A percentile compares a stretch with the other conserved stretches of the same genome.
Evolutionary conservation across 108 stramenopile genomes (phyloP).

Genomic region (Fragilaria crotonensis): DNA sequence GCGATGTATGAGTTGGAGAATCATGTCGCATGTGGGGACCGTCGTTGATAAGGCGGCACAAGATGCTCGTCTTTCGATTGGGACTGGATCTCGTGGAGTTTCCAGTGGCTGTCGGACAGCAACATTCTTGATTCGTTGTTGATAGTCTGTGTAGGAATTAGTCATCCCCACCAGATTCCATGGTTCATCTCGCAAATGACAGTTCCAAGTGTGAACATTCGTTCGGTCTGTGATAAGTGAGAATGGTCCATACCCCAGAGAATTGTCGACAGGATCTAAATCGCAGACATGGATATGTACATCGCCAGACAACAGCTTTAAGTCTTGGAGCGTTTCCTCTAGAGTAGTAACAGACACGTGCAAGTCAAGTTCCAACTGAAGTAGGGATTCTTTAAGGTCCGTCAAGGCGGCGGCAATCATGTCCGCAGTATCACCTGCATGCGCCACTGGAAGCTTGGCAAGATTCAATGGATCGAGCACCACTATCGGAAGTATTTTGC

Average conservation of each 20-base stretch:
- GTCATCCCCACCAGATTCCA: conserved; percentile 17
- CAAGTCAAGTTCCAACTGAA: conserved; percentile 12
- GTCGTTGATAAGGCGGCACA: background rate
- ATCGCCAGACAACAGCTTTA: background rate
- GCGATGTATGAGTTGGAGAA: background rate
- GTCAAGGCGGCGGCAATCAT: conserved; percentile 14
- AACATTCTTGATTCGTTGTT: conserved; percentile 3
- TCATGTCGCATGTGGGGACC: background rate
- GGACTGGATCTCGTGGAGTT: background rate
- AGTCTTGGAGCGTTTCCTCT: background rate
- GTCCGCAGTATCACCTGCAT: conserved; percentile 29
- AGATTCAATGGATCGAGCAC: conserved; percentile 21
- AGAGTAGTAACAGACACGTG: conserved; percentile 9
- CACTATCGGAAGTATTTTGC: conserved; percentile 27
- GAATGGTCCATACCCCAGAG: conserved; percentile 27
- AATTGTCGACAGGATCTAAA: conserved; percentile 32
- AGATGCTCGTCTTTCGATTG: background rate
- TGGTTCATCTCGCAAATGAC: conserved; percentile 24
- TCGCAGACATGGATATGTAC: conserved; percentile 37
- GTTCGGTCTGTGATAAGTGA: background rate
- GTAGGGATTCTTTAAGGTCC: conserved; percentile 12
- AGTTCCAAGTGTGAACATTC: conserved; percentile 18
- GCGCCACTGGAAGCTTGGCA: conserved; percentile 29
- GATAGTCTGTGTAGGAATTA: conserved; percentile 12
- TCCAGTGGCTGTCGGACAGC: background rate